Evolutionary conservation across 768 basidiomycete genomes (phyloP).

Genomic region (Myochromella boudieri): DNA sequence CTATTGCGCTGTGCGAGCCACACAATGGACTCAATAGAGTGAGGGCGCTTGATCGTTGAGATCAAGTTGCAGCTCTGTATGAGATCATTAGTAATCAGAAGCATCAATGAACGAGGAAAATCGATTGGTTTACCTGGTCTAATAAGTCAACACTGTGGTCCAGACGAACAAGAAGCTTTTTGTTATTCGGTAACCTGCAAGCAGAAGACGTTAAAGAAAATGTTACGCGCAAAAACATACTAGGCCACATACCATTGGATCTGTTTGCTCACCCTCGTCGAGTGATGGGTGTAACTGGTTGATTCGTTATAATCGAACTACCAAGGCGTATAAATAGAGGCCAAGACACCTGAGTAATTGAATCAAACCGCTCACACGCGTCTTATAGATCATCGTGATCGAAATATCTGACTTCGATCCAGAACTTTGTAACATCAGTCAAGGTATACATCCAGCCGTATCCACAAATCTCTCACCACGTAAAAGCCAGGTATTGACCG

Average conservation of each 20-base stretch:
- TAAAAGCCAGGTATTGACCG: slow-evolving; percentile 12
- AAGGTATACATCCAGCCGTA: not conserved
- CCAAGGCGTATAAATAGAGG: not conserved
- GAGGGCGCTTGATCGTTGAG: not conserved
- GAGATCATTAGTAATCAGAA: not conserved
- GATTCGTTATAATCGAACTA: not conserved
- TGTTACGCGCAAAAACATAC: no score
- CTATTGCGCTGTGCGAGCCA: slow-evolving; percentile 11
- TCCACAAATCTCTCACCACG: slow-evolving; percentile 1
- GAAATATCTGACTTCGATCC: not conserved
- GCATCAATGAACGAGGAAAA: not conserved
- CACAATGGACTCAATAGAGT: not conserved
- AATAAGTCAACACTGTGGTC: slow-evolving; percentile 12
- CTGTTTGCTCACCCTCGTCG: slow-evolving; percentile 4
- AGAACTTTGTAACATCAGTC: slow-evolving; percentile 4
- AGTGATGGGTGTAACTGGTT: not conserved
- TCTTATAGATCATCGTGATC: slow-evolving; percentile 5
- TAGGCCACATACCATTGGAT: slow-evolving; percentile 10
- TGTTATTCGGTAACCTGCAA: slow-evolving; percentile 7
- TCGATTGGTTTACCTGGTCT: slow-evolving; percentile 1
- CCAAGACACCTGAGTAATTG: not conserved
- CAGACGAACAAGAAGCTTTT: slow-evolving; percentile 11
- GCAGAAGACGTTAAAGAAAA: not conserved
- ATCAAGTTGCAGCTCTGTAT: not conserved
- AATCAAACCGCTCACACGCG: not conserved